These are phyloP conservation scores for Amanita fuliginea DNA, from an alignment of 768 basidiomycete species.

Conservation along the genomic window DNA sequence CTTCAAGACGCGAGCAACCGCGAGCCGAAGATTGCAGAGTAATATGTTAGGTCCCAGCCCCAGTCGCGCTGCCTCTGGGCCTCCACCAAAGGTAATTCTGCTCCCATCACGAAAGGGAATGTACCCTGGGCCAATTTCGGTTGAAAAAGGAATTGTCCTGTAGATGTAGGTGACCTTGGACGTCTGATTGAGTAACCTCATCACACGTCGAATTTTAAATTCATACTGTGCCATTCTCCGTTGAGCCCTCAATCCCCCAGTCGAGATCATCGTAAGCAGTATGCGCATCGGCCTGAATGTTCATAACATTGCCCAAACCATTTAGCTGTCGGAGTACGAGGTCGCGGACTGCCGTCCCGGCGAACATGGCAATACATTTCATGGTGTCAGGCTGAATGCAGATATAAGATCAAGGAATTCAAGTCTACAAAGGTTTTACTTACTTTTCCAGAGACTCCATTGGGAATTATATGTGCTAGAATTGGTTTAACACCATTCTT, in stretches of 20 bases:
- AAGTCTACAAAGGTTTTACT: not conserved
- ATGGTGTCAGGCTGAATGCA: conserved; percentile 5
- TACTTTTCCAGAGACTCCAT: conserved; percentile 4
- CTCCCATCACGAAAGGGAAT: too few species aligned
- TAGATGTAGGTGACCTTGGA: conserved; percentile 5
- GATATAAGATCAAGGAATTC: not conserved
- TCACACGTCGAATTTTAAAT: conserved; percentile 2
- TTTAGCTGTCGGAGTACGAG: conserved; percentile 5
- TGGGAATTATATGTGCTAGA: conserved; percentile 8
- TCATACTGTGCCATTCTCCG: conserved; percentile 5
- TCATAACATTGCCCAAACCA: conserved; percentile 5
- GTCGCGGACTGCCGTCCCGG: conserved; percentile 6
- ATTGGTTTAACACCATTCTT: not conserved
- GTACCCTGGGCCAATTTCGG: too few species aligned
- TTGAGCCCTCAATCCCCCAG: conserved; percentile 7
- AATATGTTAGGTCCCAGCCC: too few species aligned
- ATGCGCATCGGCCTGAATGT: too few species aligned
- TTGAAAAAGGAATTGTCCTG: conserved; percentile 1
- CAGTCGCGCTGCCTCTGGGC: too few species aligned
- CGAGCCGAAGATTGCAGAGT: too few species aligned
- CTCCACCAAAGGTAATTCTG: too few species aligned
- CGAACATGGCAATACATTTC: conserved; percentile 6
- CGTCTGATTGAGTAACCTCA: too few species aligned
- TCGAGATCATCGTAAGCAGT: too few species aligned
- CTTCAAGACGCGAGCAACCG: too few species aligned